Percentiles rank a stretch among this genome's conserved stretches.
phyloP scores from a whole-genome alignment of 345 rosid species.

The Nephelium lappaceum region DNA sequence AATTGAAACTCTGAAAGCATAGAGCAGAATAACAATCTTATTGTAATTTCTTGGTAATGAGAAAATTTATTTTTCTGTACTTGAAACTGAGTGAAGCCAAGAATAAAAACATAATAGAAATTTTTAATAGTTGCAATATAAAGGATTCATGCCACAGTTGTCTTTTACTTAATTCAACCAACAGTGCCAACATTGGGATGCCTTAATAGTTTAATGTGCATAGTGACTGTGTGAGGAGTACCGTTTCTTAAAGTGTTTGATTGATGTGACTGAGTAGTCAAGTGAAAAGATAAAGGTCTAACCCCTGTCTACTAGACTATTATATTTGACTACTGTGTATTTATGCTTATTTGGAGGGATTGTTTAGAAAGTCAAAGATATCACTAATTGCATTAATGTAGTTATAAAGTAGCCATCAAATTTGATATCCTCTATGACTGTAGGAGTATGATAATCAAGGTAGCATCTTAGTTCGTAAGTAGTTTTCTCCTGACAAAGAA shows the following conservation, averaged over 20 bases:
- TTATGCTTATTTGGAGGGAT: background rate
- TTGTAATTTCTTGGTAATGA: background rate
- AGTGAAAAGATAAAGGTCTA: background rate
- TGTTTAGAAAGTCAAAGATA: too few species aligned
- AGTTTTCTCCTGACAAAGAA: too few species aligned
- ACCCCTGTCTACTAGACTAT: background rate
- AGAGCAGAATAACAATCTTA: background rate
- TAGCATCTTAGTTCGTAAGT: too few species aligned
- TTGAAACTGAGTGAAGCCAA: background rate
- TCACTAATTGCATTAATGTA: background rate
- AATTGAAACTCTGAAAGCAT: background rate
- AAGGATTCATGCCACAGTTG: background rate
- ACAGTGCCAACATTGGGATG: background rate
- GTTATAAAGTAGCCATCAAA: background rate
- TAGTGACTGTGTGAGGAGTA: background rate
- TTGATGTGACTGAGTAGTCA: background rate
- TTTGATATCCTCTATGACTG: background rate
- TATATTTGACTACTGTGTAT: background rate
- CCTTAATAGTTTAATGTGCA: background rate
- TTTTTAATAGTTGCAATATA: background rate
- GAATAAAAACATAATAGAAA: background rate
- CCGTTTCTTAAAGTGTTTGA: background rate
- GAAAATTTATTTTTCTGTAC: background rate
- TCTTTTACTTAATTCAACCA: background rate
- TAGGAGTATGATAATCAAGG: background rate